phyloP scores from a whole-genome alignment of 2,329 filamentous ascomycete species.

The Metarhizium album region DNA sequence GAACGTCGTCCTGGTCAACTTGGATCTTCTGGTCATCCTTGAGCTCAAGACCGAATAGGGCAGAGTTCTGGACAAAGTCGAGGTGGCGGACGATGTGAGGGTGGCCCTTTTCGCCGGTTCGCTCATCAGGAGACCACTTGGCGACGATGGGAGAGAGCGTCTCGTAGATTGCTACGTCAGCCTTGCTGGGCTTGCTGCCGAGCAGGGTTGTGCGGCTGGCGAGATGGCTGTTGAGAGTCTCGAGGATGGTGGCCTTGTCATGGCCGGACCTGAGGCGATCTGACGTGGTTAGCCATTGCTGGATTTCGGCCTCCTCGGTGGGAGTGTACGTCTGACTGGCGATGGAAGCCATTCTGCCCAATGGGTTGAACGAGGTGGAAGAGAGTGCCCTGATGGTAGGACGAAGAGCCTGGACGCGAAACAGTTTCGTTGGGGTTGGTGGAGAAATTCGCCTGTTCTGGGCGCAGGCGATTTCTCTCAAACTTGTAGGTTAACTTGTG shows the following conservation, averaged over 20 bases:
- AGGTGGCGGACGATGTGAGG: conserved; percentile 86
- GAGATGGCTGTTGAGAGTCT: conserved; percentile 76
- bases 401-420: conserved; percentile 29
- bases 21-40: conserved; percentile 63
- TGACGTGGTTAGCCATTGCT: conserved; percentile 77
- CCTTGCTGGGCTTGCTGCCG: conserved; percentile 78
- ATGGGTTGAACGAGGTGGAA: conserved; percentile 20
- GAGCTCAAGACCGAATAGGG: conserved; percentile 61
- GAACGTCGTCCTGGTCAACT: conserved; percentile 69
- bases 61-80: conserved; percentile 90
- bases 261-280: conserved; percentile 49
- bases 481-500: not conserved
- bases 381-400: conserved; percentile 23
- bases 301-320: conserved; percentile 75
- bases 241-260: conserved; percentile 58
- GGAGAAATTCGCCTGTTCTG: conserved; percentile 3
- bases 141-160: conserved; percentile 66
- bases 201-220: conserved; percentile 81
- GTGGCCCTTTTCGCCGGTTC: conserved; percentile 78
- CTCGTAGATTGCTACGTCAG: conserved; percentile 75
- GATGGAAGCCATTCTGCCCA: conserved; percentile 54
- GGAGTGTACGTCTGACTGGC: conserved; percentile 59
- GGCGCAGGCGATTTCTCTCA: conserved; percentile 6
- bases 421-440: conserved; percentile 27
- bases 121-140: conserved; percentile 73